phyloP scores from a whole-genome alignment of 1,139 yeast species.

The Pichia sp. region DNA sequence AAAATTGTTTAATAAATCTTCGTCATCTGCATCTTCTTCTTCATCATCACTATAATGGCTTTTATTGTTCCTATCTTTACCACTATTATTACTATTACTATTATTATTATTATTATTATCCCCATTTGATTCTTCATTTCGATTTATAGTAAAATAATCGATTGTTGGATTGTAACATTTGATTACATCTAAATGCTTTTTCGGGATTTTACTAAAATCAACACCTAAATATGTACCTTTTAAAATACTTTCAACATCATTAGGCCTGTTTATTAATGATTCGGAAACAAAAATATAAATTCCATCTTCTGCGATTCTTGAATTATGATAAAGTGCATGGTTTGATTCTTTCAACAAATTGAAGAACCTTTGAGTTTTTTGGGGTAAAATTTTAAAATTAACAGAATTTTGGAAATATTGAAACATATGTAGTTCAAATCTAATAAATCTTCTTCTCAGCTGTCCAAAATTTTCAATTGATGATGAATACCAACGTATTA shows the following conservation, averaged over 20 bases:
- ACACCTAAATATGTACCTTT: conserved; percentile 30
- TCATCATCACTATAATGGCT: conserved; percentile 27
- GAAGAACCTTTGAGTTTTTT: conserved; percentile 48
- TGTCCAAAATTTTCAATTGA: conserved; percentile 83
- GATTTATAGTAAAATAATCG: conserved; percentile 12
- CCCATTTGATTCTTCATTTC: conserved; percentile 30
- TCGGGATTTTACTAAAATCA: conserved; percentile 26
- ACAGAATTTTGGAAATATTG: conserved; percentile 72
- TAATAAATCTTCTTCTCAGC: conserved; percentile 72
- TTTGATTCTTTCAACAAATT: conserved; percentile 54
- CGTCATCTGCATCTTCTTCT: conserved; percentile 36
- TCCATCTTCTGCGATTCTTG: conserved; percentile 56
- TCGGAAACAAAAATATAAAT: conserved; percentile 65
- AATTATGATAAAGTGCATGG: conserved; percentile 72
- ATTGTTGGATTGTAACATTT: conserved; percentile 15
- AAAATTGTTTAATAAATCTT: conserved; percentile 28
- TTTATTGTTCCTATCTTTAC: not conserved
- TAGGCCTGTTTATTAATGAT: conserved; percentile 39
- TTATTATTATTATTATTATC: conserved; percentile 28
- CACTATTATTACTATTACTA: not conserved
- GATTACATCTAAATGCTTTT: conserved; percentile 25
- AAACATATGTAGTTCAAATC: conserved; percentile 60
- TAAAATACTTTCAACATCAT: conserved; percentile 31
- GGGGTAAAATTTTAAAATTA: conserved; percentile 57
- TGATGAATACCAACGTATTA: conserved; percentile 74